These are phyloP conservation scores for Hyphopichia buzzinii DNA, from an alignment of 1,139 yeast genomes.

Conservation along the genomic window DNA sequence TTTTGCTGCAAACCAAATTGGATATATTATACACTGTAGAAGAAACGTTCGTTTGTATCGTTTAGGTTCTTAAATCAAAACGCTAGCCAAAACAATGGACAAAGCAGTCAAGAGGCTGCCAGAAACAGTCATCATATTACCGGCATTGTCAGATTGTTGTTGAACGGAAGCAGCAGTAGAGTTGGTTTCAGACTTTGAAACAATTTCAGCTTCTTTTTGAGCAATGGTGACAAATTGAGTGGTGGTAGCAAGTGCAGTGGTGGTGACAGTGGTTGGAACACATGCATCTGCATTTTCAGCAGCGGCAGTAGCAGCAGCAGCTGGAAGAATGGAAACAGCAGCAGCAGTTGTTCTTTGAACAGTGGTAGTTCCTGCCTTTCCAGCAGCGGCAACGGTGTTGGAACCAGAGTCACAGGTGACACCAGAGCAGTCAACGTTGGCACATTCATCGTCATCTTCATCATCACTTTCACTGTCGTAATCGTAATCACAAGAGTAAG, in stretches of 20 bases:
- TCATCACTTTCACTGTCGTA: conserved; percentile 3
- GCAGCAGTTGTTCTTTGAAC: conserved; percentile 3
- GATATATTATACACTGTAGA: not conserved
- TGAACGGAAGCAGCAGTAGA: conserved; percentile 4
- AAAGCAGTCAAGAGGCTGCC: conserved; percentile 2
- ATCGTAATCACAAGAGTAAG: conserved; percentile 7
- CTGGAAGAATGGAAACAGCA: not conserved
- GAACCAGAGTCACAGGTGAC: conserved; percentile 2
- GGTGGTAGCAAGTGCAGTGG: conserved; percentile 6
- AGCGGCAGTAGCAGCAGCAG: conserved; percentile 3
- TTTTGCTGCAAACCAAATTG: conserved; percentile 1
- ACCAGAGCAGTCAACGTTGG: not conserved
- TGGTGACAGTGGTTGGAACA: conserved; percentile 8
- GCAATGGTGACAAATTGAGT: conserved; percentile 6
- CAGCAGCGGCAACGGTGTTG: conserved; percentile 1
- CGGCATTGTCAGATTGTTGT: conserved; percentile 10
- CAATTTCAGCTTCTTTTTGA: conserved; percentile 3
- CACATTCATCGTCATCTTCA: conserved; percentile 5
- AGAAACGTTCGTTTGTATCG: not conserved
- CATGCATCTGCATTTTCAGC: conserved; percentile 5
- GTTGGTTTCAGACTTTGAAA: conserved; percentile 3
- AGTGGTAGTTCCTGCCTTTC: not conserved
- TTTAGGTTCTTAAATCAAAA: conserved; percentile 2
- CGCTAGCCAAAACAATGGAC: conserved; percentile 3
- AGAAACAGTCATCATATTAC: conserved; percentile 2